These are phyloP conservation scores for Botryosphaeria dothidea DNA, from an alignment of 2,329 filamentous ascomycete species.

Conservation along the genomic window DNA sequence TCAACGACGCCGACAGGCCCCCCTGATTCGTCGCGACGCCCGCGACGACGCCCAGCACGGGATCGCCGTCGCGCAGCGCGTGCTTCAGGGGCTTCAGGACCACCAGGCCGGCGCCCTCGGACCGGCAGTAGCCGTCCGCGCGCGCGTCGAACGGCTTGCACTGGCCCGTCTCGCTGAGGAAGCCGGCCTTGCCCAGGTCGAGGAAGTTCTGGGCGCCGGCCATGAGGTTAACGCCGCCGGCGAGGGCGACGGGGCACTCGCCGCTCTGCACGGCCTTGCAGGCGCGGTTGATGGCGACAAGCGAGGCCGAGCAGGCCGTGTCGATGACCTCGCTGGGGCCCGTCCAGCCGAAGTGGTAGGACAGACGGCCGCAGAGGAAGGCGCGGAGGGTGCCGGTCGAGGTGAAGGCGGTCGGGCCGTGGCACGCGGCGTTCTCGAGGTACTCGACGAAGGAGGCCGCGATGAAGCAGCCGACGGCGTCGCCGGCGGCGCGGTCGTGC, in stretches of 20 bases:
- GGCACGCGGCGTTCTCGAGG: slow-evolving; percentile 33
- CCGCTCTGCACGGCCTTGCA: slow-evolving; percentile 29
- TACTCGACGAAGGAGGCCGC: slow-evolving; percentile 35
- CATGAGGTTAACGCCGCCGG: slow-evolving; percentile 33
- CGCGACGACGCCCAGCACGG: slow-evolving; percentile 45
- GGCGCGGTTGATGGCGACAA: slow-evolving; percentile 28
- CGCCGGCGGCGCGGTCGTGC: slow-evolving; percentile 23
- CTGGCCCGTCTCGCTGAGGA: slow-evolving; percentile 45
- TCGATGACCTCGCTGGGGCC: slow-evolving; percentile 24
- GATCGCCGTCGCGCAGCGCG: slow-evolving; percentile 50
- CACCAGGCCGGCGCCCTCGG: slow-evolving; percentile 50
- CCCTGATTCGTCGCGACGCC: background rate
- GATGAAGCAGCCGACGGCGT: slow-evolving; percentile 33
- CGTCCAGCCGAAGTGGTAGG: slow-evolving; percentile 22
- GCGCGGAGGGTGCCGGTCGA: slow-evolving; percentile 21
- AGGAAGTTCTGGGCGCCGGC: slow-evolving; percentile 32
- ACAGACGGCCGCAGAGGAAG: slow-evolving; percentile 19
- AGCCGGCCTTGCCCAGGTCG: slow-evolving; percentile 39
- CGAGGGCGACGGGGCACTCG: slow-evolving; percentile 34
- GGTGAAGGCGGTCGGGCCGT: slow-evolving; percentile 33
- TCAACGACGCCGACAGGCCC: slow-evolving; percentile 16
- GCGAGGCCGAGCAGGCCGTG: slow-evolving; percentile 29
- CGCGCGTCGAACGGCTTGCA: slow-evolving; percentile 41
- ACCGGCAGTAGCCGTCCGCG: slow-evolving; percentile 55
- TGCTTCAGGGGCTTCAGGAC: slow-evolving; percentile 51